Evolutionary conservation across 768 basidiomycete genomes (phyloP), one percentile per base, ranked within the genome.

Genomic region (Tulasnella sp.): DNA sequence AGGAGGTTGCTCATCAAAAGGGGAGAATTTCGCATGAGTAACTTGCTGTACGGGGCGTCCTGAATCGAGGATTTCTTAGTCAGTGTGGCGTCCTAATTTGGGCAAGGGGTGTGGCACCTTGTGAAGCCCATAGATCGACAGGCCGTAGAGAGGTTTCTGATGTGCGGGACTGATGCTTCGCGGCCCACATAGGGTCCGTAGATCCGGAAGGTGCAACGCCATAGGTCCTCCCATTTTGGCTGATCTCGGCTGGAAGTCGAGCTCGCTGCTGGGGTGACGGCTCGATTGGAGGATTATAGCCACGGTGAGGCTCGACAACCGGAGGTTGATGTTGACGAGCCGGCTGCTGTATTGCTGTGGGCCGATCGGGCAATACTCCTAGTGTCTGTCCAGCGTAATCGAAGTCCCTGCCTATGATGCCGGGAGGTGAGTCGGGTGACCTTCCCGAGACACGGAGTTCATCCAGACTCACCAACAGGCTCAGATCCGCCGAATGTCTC

Each of bases 401-500:
- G 82, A 97, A 97, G 83, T 97, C 95, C 82, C 91, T 93, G 82
- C 93, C 95, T 96, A 81, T 12, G 58, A 34, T 71, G 71, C 79
- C 39, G 67, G 75, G 31, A 72, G 72, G 52, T 77, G 54, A 58
- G 54, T 77, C 78, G 70, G 58, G 45, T 3, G 38, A 14, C 45
- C 25, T 22, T 72, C 29, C 54, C 12, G 34, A 17, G 49, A n/a
- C 39, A 49, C 68, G 34, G 4, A 25, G 15, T 19, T 74, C n/a
- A 36, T 8, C 39, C 19, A 74, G 34, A 84, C 91, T 86, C 82
- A 96, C 96, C 94, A 77, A 97, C 88, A 79, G 81, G 84, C 40
- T 86, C 90, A 71, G 85, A 79, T 52, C 84, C 87, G 38, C 96
- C 97, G 84, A 99, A 99, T 2, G 97, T 99, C 85, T 97, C 95